Evolutionary conservation across 1,284 basidiomycete genomes (phyloP).

Genomic region (Ceratobasidium sp.): DNA sequence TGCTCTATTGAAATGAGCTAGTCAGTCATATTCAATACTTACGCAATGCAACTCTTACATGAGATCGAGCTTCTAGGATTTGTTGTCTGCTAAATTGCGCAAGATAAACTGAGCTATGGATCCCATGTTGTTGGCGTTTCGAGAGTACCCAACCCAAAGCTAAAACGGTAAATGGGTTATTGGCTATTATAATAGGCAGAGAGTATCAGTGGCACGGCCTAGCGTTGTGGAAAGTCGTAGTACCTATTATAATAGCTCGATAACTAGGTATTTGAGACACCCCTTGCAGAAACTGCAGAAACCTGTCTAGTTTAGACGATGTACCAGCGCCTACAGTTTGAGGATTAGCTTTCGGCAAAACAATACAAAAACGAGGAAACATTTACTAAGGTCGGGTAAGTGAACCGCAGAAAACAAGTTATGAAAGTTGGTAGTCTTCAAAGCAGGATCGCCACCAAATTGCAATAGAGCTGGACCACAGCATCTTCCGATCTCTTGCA

Average conservation of each 20-base stretch:
- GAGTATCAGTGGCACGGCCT: background rate
- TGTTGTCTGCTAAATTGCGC: background rate
- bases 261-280: slow-evolving; percentile 18
- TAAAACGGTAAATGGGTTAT: slow-evolving; percentile 28
- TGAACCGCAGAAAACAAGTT: background rate
- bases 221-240: background rate
- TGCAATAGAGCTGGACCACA: slow-evolving; percentile 1
- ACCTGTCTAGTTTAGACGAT: slow-evolving; percentile 14
- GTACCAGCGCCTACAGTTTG: slow-evolving; percentile 8
- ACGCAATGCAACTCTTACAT: too few species aligned
- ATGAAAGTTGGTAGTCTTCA: slow-evolving; percentile 7
- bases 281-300: slow-evolving; percentile 7
- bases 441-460: slow-evolving; percentile 8
- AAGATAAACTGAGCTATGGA: slow-evolving; percentile 24
- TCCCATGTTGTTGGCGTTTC: background rate
- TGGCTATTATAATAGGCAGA: background rate
- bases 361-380: background rate
- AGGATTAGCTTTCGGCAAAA: background rate
- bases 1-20: background rate
- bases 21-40: too few species aligned
- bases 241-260: slow-evolving; percentile 36
- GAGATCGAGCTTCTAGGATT: too few species aligned
- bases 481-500: slow-evolving; percentile 21
- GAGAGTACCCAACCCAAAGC: slow-evolving; percentile 31
- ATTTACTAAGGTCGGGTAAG: slow-evolving; percentile 23